Base-by-base conservation (phyloP, 495 filamentous ascomycete species). In the Pyrenula massariospora region DNA sequence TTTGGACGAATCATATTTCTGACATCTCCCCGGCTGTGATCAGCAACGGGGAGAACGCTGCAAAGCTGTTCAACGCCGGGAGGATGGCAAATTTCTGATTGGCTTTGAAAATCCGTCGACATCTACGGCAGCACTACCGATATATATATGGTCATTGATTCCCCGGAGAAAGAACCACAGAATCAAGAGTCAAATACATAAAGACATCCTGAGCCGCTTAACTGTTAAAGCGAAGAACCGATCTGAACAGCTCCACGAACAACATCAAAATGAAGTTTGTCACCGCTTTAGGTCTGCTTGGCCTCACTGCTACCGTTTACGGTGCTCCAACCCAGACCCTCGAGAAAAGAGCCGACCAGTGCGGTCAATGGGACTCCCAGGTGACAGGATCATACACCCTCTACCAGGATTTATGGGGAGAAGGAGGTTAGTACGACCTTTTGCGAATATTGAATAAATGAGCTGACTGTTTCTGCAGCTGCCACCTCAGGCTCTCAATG, bases 361-460 rank as follows among this genome's bases (percentile, higher is more conserved):
- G 79, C 57, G 79, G 70, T 5, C 76, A 79, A 56, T 82, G 70
- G 66, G 73, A 68, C 49, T 67, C 71, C 10, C 59, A 63, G 48
- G 66, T 61, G 3, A 70, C 70, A 0, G 77, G 76, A 47, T 68
- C 64, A 52, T 83, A 75, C 62, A 82, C 71, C 54, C 55, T 84
- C 52, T 76, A 76, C 64, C 77, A 80, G 65, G 73, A 83, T 63
- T 68, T 80, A 50, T 82, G 79, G 78, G 79, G 79, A 24, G 48
- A 63, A 53, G 57, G 57, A 42, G 31, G 31, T 42, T 42, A 5
- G 31, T 42, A 42, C 5, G 8, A 42, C 15, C 31, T 42, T 15
- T 15, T 42, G 31, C 8, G 31, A 42, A 8, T 42, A 5, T 42
- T 42, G 31, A 42, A 42, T 8, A 8, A 15, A 15, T 5, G 31